A percentile compares a stretch with the other conserved stretches of the same genome.
Evolutionary conservation across 2,329 filamentous ascomycete genomes (phyloP).

Genomic region (Cladosporium sphaerospermum): DNA sequence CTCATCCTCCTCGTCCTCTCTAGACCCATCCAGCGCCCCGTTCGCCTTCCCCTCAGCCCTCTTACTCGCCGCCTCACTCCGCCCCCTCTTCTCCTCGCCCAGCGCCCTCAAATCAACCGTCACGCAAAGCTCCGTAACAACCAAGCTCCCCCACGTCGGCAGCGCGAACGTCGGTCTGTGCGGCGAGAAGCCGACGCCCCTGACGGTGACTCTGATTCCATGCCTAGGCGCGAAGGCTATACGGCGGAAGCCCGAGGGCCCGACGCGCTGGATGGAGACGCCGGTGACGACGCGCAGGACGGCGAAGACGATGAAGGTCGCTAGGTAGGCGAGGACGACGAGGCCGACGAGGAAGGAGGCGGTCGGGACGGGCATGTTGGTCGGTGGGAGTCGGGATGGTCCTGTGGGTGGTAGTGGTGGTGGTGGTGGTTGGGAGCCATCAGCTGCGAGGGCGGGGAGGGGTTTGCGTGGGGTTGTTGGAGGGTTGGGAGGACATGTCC

Average conservation of each 20-base stretch:
- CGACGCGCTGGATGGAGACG: constrained; percentile 90
- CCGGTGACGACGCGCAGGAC: constrained; percentile 87
- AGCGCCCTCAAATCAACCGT: constrained; percentile 71
- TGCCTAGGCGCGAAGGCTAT: constrained; percentile 85
- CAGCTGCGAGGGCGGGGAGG: constrained; percentile 10
- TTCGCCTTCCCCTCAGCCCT: constrained; percentile 12
- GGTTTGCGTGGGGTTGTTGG: neutral
- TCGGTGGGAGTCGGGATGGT: neutral
- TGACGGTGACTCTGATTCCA: constrained; percentile 82
- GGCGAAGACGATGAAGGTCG: constrained; percentile 88
- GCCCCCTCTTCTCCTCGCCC: constrained; percentile 25
- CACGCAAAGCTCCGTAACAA: constrained; percentile 76
- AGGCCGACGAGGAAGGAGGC: constrained; percentile 76
- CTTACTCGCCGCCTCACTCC: constrained; percentile 12
- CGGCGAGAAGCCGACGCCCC: constrained; percentile 78
- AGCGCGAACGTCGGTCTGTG: constrained; percentile 95
- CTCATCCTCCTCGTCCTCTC: constrained; percentile 21
- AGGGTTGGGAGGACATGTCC: neutral
- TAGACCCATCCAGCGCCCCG: constrained; percentile 5
- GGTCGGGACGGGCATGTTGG: constrained; percentile 40
- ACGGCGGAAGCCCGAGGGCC: constrained; percentile 84
- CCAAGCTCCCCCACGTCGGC: constrained; percentile 91
- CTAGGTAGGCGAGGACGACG: constrained; percentile 78
- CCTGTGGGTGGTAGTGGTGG: neutral
- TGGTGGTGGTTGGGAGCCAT: constrained; percentile 20